Conservation (phyloP, 305 asterid species). For the Fraxinus platypoda region DNA sequence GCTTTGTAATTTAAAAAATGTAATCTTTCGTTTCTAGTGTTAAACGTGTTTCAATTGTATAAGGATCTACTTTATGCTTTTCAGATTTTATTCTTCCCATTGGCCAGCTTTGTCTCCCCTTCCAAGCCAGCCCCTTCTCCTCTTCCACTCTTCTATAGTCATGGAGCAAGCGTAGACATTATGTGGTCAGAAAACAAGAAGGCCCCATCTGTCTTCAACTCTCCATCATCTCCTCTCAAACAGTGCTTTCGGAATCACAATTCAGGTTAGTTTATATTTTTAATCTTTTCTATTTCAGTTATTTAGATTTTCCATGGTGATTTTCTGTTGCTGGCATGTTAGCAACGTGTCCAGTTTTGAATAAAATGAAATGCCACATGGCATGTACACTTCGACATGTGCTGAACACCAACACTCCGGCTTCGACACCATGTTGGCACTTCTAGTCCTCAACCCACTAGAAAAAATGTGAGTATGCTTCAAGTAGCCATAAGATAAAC, state of each 20-base stretch:
- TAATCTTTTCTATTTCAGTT: background rate
- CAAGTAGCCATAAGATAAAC: background rate
- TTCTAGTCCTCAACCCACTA: conserved; percentile 2
- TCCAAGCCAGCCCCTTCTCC: background rate
- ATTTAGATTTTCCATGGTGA: background rate
- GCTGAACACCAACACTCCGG: background rate
- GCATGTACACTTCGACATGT: background rate
- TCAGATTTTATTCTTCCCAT: background rate
- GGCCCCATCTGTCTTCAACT: background rate
- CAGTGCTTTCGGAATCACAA: background rate
- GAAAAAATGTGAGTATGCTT: background rate
- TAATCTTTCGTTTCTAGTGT: background rate
- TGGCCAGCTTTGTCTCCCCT: background rate
- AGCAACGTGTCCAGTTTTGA: background rate
- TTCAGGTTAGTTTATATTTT: background rate
- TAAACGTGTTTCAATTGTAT: background rate
- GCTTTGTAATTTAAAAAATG: background rate
- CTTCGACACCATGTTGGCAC: background rate
- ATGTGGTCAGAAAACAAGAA: background rate
- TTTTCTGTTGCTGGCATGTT: background rate
- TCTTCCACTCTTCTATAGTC: background rate
- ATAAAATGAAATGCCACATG: background rate
- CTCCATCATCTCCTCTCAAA: background rate
- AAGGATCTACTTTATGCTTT: background rate
- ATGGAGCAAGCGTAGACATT: background rate